These are phyloP conservation scores for Mycena rebaudengoi DNA, from an alignment of 768 basidiomycete genomes.

Conservation along the genomic window DNA sequence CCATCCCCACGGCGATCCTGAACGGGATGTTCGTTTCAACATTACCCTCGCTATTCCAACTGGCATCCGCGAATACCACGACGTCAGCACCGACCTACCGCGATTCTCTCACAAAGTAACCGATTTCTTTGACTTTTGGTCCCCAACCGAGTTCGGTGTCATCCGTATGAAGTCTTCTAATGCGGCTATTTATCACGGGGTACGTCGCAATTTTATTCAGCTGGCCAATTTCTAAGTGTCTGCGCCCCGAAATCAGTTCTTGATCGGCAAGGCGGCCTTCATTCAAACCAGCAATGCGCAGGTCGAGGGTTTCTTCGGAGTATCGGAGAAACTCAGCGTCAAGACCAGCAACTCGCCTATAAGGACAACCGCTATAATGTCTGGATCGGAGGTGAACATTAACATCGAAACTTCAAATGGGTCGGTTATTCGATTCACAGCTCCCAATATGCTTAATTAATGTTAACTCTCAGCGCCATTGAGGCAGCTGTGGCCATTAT, in stretches of 20 bases:
- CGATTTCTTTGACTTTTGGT: constrained; percentile 12
- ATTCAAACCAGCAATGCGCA: constrained; percentile 16
- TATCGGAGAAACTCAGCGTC: not conserved
- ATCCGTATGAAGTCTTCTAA: constrained; percentile 17
- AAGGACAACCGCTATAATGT: not conserved
- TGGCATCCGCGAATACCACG: constrained; percentile 2
- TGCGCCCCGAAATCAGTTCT: too few relatives aligned
- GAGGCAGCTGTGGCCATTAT: not conserved
- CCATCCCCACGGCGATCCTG: constrained; percentile 11
- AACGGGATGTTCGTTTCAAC: not conserved
- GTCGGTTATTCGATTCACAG: not conserved
- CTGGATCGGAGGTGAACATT: constrained; percentile 8
- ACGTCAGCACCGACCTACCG: constrained; percentile 18
- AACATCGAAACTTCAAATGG: constrained; percentile 18
- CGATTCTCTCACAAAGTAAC: constrained; percentile 2
- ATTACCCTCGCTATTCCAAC: constrained; percentile 7
- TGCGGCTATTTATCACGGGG: constrained; percentile 6
- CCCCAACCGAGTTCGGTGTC: constrained; percentile 4
- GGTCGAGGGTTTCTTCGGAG: constrained; percentile 6
- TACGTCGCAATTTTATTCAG: not conserved
- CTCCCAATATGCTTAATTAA: not conserved
- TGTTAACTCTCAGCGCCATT: constrained; percentile 4
- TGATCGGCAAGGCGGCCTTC: not conserved
- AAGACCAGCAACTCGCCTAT: constrained; percentile 15
- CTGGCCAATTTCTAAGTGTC: not conserved